A percentile compares a stretch with the other conserved stretches of the same genome.
These are phyloP conservation scores for Aspergillus puulaauensis DNA, from an alignment of 2,329 filamentous ascomycete species.

Conservation along the genomic window DNA sequence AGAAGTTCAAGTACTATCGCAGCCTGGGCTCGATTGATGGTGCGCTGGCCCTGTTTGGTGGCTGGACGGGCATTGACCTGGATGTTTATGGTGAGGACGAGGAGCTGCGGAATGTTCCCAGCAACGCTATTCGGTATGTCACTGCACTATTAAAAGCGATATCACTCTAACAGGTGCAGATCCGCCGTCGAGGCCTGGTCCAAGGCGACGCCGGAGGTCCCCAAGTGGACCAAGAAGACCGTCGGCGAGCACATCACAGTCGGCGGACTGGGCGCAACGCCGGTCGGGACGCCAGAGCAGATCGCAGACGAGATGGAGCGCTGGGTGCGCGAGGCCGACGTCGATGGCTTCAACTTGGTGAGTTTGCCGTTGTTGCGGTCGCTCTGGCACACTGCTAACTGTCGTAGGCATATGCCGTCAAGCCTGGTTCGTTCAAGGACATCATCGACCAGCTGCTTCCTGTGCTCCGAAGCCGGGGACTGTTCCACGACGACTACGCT, in stretches of 20 bases:
- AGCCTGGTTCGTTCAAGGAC: conserved; percentile 67
- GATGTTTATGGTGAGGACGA: conserved; percentile 62
- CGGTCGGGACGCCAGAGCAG: conserved; percentile 63
- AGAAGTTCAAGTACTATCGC: conserved; percentile 62
- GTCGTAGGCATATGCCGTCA: conserved; percentile 60
- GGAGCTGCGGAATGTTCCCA: conserved; percentile 61
- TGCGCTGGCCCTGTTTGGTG: conserved; percentile 68
- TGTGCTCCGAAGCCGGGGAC: conserved; percentile 59
- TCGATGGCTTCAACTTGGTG: conserved; percentile 75
- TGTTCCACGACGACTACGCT: conserved; percentile 41
- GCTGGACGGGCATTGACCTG: conserved; percentile 71
- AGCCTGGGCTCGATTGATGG: conserved; percentile 65
- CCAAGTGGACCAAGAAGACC: conserved; percentile 71
- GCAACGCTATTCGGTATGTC: conserved; percentile 56
- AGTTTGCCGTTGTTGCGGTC: conserved; percentile 23
- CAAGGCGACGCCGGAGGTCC: conserved; percentile 57
- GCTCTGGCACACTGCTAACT: conserved; percentile 18
- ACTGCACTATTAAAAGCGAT: neutral
- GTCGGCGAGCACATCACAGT: conserved; percentile 68
- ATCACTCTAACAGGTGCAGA: conserved; percentile 27
- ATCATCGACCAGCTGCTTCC: conserved; percentile 65
- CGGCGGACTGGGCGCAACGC: conserved; percentile 64
- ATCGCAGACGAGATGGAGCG: conserved; percentile 67
- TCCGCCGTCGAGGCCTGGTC: conserved; percentile 53
- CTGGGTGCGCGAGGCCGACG: conserved; percentile 67